Percentiles rank a stretch among this genome's conserved stretches.
These are phyloP conservation scores for Pulveroboletus frians DNA, from an alignment of 768 basidiomycete species.

Conservation along the genomic window DNA sequence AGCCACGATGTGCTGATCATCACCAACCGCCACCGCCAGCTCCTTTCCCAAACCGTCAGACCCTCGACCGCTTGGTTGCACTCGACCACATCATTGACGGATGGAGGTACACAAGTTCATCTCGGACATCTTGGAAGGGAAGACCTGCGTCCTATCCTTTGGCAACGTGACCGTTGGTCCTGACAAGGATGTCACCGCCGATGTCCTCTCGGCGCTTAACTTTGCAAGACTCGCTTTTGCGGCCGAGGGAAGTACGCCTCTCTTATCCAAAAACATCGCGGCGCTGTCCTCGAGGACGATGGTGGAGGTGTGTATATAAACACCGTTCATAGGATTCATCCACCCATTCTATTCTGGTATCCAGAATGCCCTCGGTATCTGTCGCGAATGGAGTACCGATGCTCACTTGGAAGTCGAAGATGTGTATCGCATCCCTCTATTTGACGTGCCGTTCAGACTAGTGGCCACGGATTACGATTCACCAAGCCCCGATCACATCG, in stretches of 20 bases:
- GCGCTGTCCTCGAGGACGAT: conserved; percentile 11
- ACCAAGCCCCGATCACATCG: conserved; percentile 33
- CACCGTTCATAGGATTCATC: not conserved
- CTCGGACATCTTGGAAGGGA: conserved; percentile 18
- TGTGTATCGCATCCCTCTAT: conserved; percentile 42
- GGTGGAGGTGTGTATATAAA: conserved; percentile 14
- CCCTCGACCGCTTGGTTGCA: not conserved
- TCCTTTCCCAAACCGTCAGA: conserved; percentile 3
- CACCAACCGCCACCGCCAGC: conserved; percentile 1
- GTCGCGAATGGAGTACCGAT: conserved; percentile 41
- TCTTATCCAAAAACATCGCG: conserved; percentile 9
- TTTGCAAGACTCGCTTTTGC: conserved; percentile 46
- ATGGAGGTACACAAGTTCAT: conserved; percentile 13
- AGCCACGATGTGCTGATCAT: not conserved
- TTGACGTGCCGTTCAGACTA: conserved; percentile 37
- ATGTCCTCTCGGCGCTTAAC: conserved; percentile 56
- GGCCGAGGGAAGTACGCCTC: not conserved
- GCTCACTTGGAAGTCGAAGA: conserved; percentile 49
- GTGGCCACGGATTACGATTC: conserved; percentile 32
- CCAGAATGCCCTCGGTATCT: conserved; percentile 52
- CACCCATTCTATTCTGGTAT: not conserved
- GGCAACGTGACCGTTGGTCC: conserved; percentile 38
- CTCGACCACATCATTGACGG: not conserved
- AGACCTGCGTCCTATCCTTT: conserved; percentile 37
- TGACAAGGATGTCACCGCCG: conserved; percentile 33